Base-by-base conservation (phyloP, 306 rosid genomes). In the Gynostemma pentaphyllum region DNA sequence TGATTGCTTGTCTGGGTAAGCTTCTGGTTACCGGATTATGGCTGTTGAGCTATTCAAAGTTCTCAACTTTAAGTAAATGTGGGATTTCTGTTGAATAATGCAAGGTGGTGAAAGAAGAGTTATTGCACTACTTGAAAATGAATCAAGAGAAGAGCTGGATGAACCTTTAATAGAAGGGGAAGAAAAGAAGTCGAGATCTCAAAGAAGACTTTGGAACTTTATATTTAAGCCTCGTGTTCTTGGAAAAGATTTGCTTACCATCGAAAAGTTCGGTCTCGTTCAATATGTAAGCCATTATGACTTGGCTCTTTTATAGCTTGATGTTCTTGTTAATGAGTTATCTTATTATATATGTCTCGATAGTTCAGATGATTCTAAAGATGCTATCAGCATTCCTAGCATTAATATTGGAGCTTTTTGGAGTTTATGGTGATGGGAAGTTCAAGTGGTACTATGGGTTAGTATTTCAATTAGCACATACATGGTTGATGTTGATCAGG, bases 361-460 rank as follows among this genome's bases (percentile, higher is more conserved):
- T 68, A 69, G 72, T 52, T 72, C 92, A 88, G 95, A 88, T 86
- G 98, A 88, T 88, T 75, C 74, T 88, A 72, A 88, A 88, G 81
- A 88, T 85, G 28, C 47, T 81, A 18, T 82, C 88, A 72, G 90
- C 98, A 53, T 80, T 88, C 78, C 77, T 88, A 68, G 85, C 96
- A 9, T 24, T 85, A 2, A 34, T 88, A 74, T 78, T 88, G 80
- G 96, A 88, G 78, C 57, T 74, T 32, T 79, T 53, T 28, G 96
- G 96, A 32, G 85, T 88, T 62, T 88, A 85, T 69, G 96, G 98
- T 59, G 77, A 88, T 55, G 92, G 96, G 28, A 83, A 91, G 74
- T 91, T 88, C 77, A 80, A 84, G 84, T 86, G 96, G 95, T 62
- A 76, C 62, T 88, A 86, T 29, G 96, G 95, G 96, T 88, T 80